Evolutionary conservation across 1,139 yeast species (phyloP), one percentile per base, ranked within the genome.

Genomic region (Saccharomyces pastorianus): DNA sequence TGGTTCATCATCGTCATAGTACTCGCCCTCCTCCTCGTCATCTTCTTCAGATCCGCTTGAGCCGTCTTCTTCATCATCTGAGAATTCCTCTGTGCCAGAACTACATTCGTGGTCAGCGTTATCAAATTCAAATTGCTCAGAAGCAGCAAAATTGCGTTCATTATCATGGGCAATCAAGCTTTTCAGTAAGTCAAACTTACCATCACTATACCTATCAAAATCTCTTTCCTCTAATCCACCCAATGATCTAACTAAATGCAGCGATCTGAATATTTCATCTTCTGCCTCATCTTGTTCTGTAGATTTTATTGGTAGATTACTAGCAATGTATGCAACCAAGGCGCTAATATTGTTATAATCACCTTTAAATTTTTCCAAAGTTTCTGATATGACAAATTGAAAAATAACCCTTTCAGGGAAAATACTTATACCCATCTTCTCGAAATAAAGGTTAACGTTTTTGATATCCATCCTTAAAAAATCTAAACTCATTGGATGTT

Each of bases 401-500:
- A 91, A 95, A 29, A 93, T 77, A 34, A 82, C 76, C 58, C 96
- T 77, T 69, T 93, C 99, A 2, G 95, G 82, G 62, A 87, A 86
- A 4, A 88, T 85, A 54, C 81, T 79, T 46, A 90, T 88, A 34
- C 84, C 84, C 68, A 85, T 83, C 56, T 84, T 77, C 55, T 76
- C 75, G 65, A 95, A 95, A 69, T 85, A 95, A 64, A 88, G 95
- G 66, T 90, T 93, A 23, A 93, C 90, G 65, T 95, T 95, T 70
- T 91, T 93, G 65, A 95, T 91, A 71, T 95, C 99, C 99, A 93
- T 93, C 67, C 99, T 77, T 56, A 95, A 73, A 67, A 95, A 95
- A 68, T 93, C 98, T 57, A 93, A 76, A 48, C 96, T 87, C 88
- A 89, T 90, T 6, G 98, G 99, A 70, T 95, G 99, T 63, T 91